phyloP scores from a whole-genome alignment of 2,329 filamentous ascomycete genomes.

The Fusarium haematococcum region DNA sequence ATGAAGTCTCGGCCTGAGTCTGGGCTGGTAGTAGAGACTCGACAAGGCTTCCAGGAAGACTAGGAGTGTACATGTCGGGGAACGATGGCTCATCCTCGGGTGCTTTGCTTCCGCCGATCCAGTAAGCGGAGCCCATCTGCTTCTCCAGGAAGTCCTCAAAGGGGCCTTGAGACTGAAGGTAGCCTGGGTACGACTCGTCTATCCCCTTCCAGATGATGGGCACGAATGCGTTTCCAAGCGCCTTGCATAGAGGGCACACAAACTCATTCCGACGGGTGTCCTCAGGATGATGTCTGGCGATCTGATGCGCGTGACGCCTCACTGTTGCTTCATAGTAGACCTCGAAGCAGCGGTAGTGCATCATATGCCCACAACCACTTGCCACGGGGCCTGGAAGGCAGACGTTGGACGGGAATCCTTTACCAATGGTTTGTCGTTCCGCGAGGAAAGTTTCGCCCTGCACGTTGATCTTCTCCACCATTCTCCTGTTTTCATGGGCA shows the following conservation, averaged over 20 bases:
- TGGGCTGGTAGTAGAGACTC: conserved; percentile 53
- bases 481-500: conserved; percentile 84
- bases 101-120: conserved; percentile 55
- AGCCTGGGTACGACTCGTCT: conserved; percentile 83
- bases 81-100: conserved; percentile 49
- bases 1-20: conserved; percentile 54
- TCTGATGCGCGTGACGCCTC: conserved; percentile 88
- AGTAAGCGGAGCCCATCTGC: conserved; percentile 62
- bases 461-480: conserved; percentile 80
- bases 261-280: conserved; percentile 84
- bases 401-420: conserved; percentile 81
- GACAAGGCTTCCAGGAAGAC: conserved; percentile 53
- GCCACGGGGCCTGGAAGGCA: conserved; percentile 82
- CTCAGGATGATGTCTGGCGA: conserved; percentile 94
- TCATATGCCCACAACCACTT: conserved; percentile 95
- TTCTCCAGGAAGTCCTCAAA: conserved; percentile 78
- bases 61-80: conserved; percentile 50
- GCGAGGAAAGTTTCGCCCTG: conserved; percentile 77
- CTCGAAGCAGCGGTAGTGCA: conserved; percentile 98
- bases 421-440: conserved; percentile 86
- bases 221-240: conserved; percentile 92
- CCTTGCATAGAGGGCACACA: conserved; percentile 96
- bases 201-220: conserved; percentile 96
- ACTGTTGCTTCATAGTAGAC: conserved; percentile 87
- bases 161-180: conserved; percentile 68